These are phyloP conservation scores for Agapanthus africanus DNA, from an alignment of 106 monocot genomes.

Conservation along the genomic window DNA sequence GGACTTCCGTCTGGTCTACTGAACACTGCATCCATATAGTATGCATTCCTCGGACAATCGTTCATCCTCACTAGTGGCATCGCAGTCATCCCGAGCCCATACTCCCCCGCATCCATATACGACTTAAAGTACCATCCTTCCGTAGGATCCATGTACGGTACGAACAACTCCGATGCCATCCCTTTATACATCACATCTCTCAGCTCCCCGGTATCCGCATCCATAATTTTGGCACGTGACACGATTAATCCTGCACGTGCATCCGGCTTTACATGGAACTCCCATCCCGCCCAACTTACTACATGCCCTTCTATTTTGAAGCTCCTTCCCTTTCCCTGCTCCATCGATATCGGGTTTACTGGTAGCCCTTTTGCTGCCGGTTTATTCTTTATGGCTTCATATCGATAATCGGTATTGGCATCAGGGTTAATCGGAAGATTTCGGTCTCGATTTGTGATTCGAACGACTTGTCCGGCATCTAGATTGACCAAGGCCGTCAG, in stretches of 20 bases:
- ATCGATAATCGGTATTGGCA: conserved; percentile 63
- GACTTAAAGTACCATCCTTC: conserved; percentile 90
- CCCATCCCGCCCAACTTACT: conserved; percentile 73
- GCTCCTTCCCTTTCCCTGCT: conserved; percentile 58
- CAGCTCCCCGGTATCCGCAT: conserved; percentile 41
- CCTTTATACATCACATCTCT: conserved; percentile 65
- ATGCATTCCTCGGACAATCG: conserved; percentile 70
- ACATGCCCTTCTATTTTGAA: conserved; percentile 40
- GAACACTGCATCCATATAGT: conserved; percentile 66
- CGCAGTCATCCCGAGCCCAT: conserved; percentile 62
- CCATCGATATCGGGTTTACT: conserved; percentile 53
- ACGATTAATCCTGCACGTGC: conserved; percentile 64
- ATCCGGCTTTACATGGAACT: conserved; percentile 66
- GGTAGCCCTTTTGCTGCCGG: conserved; percentile 1
- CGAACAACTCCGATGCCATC: conserved; percentile 70
- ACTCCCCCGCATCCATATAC: conserved; percentile 87
- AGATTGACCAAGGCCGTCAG: conserved; percentile 64
- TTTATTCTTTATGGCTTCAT: neutral
- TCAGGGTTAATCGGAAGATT: conserved; percentile 47
- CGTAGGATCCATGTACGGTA: conserved; percentile 87
- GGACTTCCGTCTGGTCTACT: conserved; percentile 50
- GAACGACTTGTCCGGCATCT: conserved; percentile 43
- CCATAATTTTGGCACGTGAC: conserved; percentile 27
- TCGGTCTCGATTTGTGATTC: conserved; percentile 25
- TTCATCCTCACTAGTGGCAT: conserved; percentile 72